A percentile compares a stretch with the other conserved stretches of the same genome.
Conservation (phyloP, 768 basidiomycete species). For the Amanita rubescens region DNA sequence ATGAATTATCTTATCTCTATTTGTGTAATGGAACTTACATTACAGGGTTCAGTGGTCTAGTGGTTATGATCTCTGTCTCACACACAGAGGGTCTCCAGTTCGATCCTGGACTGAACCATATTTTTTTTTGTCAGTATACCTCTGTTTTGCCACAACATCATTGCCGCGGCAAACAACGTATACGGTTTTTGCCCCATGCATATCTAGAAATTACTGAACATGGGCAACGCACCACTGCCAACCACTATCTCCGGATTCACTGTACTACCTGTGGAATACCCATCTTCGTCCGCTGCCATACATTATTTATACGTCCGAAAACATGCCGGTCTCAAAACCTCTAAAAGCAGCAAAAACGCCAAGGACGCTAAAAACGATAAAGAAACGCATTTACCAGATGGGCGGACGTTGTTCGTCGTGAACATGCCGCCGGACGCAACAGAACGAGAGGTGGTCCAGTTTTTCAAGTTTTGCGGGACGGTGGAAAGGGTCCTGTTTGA, state of each 20-base stretch:
- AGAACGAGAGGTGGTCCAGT: conserved; percentile 63
- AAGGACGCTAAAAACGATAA: conserved; percentile 15
- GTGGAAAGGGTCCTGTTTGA: conserved; percentile 72
- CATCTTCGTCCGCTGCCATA: conserved; percentile 28
- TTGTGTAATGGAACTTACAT: too few relatives aligned
- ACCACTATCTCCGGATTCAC: conserved; percentile 40
- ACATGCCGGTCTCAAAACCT: conserved; percentile 48
- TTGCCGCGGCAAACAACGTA: neutral
- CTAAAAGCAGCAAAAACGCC: conserved; percentile 11
- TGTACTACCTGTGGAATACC: conserved; percentile 36
- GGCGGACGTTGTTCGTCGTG: conserved; percentile 79
- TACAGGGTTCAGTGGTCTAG: conserved; percentile 15
- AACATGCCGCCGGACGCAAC: conserved; percentile 88
- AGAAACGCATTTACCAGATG: conserved; percentile 29
- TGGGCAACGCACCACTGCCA: conserved; percentile 7
- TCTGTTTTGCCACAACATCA: neutral
- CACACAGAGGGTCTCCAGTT: conserved; percentile 18
- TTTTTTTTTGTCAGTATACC: conserved; percentile 3
- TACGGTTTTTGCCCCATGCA: too few relatives aligned
- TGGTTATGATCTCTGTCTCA: conserved; percentile 20
- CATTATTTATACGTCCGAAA: conserved; percentile 77
- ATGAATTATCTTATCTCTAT: too few relatives aligned
- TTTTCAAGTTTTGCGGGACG: conserved; percentile 76
- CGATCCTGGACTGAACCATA: conserved; percentile 17
- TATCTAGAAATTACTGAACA: neutral